Conservation (phyloP, 2,329 filamentous ascomycete species). For the Aspergillus novoparasiticus region DNA sequence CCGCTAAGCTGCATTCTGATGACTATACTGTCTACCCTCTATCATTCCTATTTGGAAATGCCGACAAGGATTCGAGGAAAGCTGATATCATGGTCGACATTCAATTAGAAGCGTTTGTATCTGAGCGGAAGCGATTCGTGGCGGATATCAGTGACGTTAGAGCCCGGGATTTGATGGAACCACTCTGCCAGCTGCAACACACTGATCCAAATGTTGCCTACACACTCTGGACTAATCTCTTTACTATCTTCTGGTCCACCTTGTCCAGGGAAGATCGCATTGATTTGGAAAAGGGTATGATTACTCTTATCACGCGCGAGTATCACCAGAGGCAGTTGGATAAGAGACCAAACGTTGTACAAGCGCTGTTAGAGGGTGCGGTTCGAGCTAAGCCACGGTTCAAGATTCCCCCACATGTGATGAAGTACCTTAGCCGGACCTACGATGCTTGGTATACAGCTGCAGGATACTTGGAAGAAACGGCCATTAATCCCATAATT, state of each 20-base stretch:
- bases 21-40: slow-evolving; percentile 80
- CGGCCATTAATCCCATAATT: slow-evolving; percentile 78
- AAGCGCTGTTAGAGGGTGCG: slow-evolving; percentile 85
- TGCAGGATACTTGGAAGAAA: slow-evolving; percentile 84
- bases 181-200: slow-evolving; percentile 89
- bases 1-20: slow-evolving; percentile 75
- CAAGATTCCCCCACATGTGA: slow-evolving; percentile 90
- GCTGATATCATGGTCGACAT: slow-evolving; percentile 74
- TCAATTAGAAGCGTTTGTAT: slow-evolving; percentile 77
- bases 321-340: slow-evolving; percentile 94
- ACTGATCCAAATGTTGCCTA: slow-evolving; percentile 79
- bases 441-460: slow-evolving; percentile 99
- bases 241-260: slow-evolving; percentile 92
- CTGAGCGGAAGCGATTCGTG: slow-evolving; percentile 79
- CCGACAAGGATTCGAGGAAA: slow-evolving; percentile 68
- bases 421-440: slow-evolving; percentile 91
- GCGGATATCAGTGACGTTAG: slow-evolving; percentile 82
- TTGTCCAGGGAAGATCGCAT: slow-evolving; percentile 82
- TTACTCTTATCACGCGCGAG: slow-evolving; percentile 89
- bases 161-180: slow-evolving; percentile 84
- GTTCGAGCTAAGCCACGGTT: slow-evolving; percentile 83
- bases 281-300: slow-evolving; percentile 88
- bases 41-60: slow-evolving; percentile 72
- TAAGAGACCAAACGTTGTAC: slow-evolving; percentile 91
- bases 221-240: slow-evolving; percentile 86